Conservation (phyloP, 2,329 filamentous ascomycete genomes). For the Apiospora sp. region DNA sequence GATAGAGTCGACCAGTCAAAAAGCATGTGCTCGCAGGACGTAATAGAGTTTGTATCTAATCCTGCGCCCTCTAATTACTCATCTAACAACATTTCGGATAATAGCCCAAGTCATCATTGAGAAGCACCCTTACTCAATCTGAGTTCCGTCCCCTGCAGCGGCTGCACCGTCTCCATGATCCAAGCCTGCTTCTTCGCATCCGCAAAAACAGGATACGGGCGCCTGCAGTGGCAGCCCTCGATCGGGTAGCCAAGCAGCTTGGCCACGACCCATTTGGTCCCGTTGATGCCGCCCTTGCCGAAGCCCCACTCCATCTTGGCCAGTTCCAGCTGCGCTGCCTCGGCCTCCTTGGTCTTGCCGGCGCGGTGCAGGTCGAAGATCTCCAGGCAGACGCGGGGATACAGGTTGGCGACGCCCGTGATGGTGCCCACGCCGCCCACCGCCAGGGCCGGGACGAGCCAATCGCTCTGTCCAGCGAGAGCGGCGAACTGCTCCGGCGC, state of each 20-base stretch:
- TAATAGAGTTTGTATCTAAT: too few species aligned
- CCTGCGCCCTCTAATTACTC: too few species aligned
- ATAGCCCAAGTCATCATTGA: too few species aligned
- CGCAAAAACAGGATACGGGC: slow-evolving; percentile 60
- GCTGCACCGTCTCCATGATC: slow-evolving; percentile 40
- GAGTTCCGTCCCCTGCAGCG: slow-evolving; percentile 21
- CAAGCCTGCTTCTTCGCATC: slow-evolving; percentile 54
- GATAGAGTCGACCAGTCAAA: too few species aligned
- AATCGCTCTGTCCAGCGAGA: slow-evolving; percentile 55
- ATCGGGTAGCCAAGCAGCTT: slow-evolving; percentile 61
- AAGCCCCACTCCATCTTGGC: slow-evolving; percentile 64
- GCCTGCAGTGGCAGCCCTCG: slow-evolving; percentile 58
- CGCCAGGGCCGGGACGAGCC: slow-evolving; percentile 47
- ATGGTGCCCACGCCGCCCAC: slow-evolving; percentile 31
- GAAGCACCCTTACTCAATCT: neutral
- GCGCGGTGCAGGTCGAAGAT: slow-evolving; percentile 57
- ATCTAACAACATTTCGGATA: too few species aligned
- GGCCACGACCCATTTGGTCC: slow-evolving; percentile 66
- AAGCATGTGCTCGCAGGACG: too few species aligned
- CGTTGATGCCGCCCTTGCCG: slow-evolving; percentile 65
- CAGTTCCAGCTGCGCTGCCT: slow-evolving; percentile 57
- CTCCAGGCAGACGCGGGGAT: slow-evolving; percentile 45
- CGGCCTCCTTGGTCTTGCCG: slow-evolving; percentile 57
- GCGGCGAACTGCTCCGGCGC: slow-evolving; percentile 37
- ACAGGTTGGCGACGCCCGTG: slow-evolving; percentile 33